Base-by-base conservation (phyloP, 495 filamentous ascomycete species). In the Hyaloscypha hepaticicola region DNA sequence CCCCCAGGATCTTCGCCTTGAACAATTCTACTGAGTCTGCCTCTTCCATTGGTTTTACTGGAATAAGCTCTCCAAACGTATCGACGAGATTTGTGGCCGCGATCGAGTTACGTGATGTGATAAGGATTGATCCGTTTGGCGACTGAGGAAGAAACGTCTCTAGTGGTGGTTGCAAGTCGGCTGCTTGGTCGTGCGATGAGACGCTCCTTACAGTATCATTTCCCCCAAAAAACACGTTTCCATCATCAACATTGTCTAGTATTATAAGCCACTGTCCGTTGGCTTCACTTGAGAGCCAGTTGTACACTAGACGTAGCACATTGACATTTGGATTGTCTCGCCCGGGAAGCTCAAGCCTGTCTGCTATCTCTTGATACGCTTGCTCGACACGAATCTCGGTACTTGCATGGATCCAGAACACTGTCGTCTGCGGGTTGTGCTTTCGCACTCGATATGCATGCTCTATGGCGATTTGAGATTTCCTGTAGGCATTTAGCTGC, bases 391-490 rank as follows among this genome's bases (percentile, higher is more conserved):
- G 66, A 4, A 68, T 65, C 19, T 56, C 16, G 65, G 66, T 73
- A 12, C 74, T 63, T 0, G 72, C 78, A 21, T 77, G 72, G 0
- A 82, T 71, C 82, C 79, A 84, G 58, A 83, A 80, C 26, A 83
- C 63, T 28, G 69, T 73, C 1, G 66, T 69, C 6, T 60, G 65
- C 5, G 77, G 75, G n/a, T 62, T 58, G 4, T 48, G 31, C 19
- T 77, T 71, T 61, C 67, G 52, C 14, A 50, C 33, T 0, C 14
- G 70, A 68, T 79, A 80, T 9, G 70, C 70, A 61, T 79, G 79
- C 61, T 80, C 76, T 38, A 86, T 76, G 1, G 83, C 82, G 34
- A 83, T 74, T 52, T 83, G 80, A 4, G 80, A 78, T 72, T 85
- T 85, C 21, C 78, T 83, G 25, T n/a, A n/a, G n/a, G n/a, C n/a